Conservation (phyloP, 2,329 filamentous ascomycete genomes). For the Fusarium succisae region DNA sequence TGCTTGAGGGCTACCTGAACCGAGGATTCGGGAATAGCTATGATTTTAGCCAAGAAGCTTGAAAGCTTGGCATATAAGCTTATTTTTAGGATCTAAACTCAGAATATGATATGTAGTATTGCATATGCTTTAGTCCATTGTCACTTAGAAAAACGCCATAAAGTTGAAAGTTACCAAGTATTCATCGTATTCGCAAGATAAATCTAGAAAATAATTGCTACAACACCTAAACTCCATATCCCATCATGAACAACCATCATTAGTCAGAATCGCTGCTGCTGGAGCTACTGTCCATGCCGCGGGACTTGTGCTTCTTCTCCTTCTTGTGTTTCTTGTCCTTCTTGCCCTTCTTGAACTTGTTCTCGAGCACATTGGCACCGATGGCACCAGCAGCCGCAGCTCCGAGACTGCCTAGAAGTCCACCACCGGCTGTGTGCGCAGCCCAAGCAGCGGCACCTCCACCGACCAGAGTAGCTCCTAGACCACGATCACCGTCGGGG, state of each 20-base stretch:
- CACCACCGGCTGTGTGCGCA: conserved; percentile 63
- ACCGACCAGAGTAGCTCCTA: conserved; percentile 63
- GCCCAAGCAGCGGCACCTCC: conserved; percentile 64
- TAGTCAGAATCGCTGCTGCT: conserved; percentile 45
- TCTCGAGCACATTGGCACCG: conserved; percentile 62
- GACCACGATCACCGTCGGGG: conserved; percentile 60
- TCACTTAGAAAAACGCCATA: background rate
- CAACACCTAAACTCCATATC: conserved; percentile 23
- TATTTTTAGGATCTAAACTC: background rate
- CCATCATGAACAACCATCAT: background rate
- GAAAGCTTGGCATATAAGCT: conserved; percentile 24
- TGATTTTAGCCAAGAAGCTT: conserved; percentile 63
- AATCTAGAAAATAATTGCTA: background rate
- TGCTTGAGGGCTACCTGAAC: conserved; percentile 60
- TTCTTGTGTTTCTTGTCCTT: conserved; percentile 47
- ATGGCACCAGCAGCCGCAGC: conserved; percentile 63
- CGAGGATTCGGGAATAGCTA: conserved; percentile 70
- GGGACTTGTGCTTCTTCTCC: conserved; percentile 39
- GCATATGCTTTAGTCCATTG: background rate
- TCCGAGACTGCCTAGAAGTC: conserved; percentile 60
- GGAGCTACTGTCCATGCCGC: conserved; percentile 32
- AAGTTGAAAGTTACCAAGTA: background rate
- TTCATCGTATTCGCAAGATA: background rate
- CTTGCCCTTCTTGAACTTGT: conserved; percentile 50
- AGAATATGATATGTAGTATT: background rate